These are phyloP conservation scores for Canariomyces notabilis DNA, from an alignment of 2,329 filamentous ascomycete species.

Conservation along the genomic window DNA sequence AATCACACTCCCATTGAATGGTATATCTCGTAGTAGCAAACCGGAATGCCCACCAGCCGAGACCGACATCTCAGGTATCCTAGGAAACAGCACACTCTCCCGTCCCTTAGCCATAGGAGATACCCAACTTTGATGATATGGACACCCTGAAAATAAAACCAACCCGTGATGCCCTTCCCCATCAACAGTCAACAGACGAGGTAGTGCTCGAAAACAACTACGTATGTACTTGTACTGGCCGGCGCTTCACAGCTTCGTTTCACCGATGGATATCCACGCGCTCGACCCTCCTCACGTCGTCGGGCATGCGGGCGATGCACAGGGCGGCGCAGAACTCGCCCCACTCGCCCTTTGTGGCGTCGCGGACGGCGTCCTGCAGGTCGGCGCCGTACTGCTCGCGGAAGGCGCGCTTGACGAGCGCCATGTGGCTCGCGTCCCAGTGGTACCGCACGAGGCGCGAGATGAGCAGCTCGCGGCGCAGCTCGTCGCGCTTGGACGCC, in stretches of 20 bases:
- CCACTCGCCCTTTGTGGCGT: conserved; percentile 72
- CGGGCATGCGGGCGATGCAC: conserved; percentile 56
- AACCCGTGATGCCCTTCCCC: too few relatives aligned
- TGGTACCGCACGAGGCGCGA: conserved; percentile 83
- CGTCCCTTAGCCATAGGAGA: too few relatives aligned
- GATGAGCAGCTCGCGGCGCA: conserved; percentile 81
- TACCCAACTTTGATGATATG: too few relatives aligned
- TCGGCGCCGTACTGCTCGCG: conserved; percentile 68
- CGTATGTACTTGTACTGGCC: too few relatives aligned
- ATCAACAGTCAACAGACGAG: too few relatives aligned
- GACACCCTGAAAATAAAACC: too few relatives aligned
- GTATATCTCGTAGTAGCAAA: too few relatives aligned
- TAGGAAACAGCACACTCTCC: too few relatives aligned
- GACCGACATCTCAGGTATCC: too few relatives aligned
- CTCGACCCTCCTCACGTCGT: conserved; percentile 52
- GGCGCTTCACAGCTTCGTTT: not conserved
- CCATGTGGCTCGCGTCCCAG: conserved; percentile 83
- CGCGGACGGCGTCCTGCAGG: conserved; percentile 72
- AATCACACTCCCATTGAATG: too few relatives aligned
- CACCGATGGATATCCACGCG: conserved; percentile 27
- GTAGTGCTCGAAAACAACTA: too few relatives aligned
- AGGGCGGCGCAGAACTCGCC: conserved; percentile 70
- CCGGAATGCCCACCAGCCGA: too few relatives aligned
- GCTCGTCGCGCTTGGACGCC: conserved; percentile 61
- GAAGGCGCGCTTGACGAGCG: conserved; percentile 74